These are phyloP conservation scores for Alternaria sp. DNA, from an alignment of 2,329 filamentous ascomycete species.

Conservation along the genomic window DNA sequence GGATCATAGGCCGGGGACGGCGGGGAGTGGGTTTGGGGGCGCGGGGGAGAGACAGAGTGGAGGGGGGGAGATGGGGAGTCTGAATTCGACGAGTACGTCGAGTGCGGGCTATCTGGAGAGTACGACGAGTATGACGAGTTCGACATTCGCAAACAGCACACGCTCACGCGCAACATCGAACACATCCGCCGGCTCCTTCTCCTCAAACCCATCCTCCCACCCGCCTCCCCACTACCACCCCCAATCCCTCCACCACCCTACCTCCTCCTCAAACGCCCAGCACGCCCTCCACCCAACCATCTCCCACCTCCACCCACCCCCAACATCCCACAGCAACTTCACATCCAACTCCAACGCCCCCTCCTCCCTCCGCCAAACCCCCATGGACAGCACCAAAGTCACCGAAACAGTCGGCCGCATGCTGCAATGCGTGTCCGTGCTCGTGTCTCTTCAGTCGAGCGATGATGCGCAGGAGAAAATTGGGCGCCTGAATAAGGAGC, in stretches of 20 bases:
- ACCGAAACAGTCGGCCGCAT: conserved; percentile 95
- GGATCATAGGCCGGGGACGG: conserved; percentile 38
- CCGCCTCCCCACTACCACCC: background rate
- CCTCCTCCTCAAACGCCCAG: background rate
- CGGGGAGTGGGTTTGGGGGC: conserved; percentile 20
- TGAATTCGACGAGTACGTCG: conserved; percentile 60
- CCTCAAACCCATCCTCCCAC: conserved; percentile 33
- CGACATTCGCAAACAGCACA: conserved; percentile 50
- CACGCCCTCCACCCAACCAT: background rate
- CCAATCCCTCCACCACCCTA: background rate
- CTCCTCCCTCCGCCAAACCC: conserved; percentile 33
- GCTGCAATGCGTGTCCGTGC: conserved; percentile 93
- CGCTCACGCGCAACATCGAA: conserved; percentile 87
- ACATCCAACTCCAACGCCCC: conserved; percentile 20
- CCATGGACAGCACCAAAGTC: conserved; percentile 70
- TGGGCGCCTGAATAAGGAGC: conserved; percentile 79
- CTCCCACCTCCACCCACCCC: conserved; percentile 15
- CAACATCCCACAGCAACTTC: conserved; percentile 17
- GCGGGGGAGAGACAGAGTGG: background rate
- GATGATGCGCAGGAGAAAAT: conserved; percentile 80
- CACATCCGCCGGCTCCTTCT: conserved; percentile 64
- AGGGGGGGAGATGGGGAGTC: conserved; percentile 65
- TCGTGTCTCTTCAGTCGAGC: conserved; percentile 75
- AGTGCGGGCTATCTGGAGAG: conserved; percentile 76
- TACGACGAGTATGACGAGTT: conserved; percentile 61